phyloP scores from a whole-genome alignment of 108 stramenopile genomes.

The Craspedostauros australis region DNA sequence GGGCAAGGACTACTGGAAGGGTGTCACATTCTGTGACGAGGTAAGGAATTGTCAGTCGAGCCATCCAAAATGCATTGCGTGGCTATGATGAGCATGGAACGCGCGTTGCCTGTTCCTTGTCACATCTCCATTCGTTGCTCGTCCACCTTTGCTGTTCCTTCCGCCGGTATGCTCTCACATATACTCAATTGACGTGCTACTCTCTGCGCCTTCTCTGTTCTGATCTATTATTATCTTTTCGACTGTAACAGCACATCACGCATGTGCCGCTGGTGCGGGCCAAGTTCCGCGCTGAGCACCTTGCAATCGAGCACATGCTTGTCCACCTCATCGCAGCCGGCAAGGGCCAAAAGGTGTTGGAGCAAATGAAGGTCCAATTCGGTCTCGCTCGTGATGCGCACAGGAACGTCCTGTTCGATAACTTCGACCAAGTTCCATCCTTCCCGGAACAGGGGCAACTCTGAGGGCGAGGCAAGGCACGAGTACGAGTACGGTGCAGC shows the following conservation, averaged over 20 bases:
- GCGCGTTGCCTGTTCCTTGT: too few species aligned
- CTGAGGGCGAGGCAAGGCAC: conserved; percentile 9
- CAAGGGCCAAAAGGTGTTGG: conserved; percentile 68
- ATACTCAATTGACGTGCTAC: too few species aligned
- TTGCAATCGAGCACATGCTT: conserved; percentile 83
- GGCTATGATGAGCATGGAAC: too few species aligned
- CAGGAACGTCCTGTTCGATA: conserved; percentile 67
- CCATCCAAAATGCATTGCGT: too few species aligned
- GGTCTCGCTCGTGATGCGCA: conserved; percentile 80
- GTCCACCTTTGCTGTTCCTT: not conserved
- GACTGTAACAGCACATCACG: conserved; percentile 44
- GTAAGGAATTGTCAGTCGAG: not conserved
- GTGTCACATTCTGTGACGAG: conserved; percentile 83
- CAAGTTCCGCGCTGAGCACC: conserved; percentile 86
- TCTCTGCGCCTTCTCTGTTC: too few species aligned
- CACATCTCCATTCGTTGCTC: too few species aligned
- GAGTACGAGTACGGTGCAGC: too few species aligned
- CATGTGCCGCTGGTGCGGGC: conserved; percentile 85
- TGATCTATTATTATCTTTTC: not conserved
- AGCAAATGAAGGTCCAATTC: conserved; percentile 86
- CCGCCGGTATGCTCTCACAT: too few species aligned
- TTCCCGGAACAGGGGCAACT: conserved; percentile 81
- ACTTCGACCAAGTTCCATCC: conserved; percentile 57
- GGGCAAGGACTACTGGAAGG: conserved; percentile 79
- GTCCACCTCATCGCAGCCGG: conserved; percentile 71